Percentiles rank a stretch among this genome's conserved stretches.
These are phyloP conservation scores for Gossypium laxum DNA, from an alignment of 441 rosid species.

Conservation along the genomic window DNA sequence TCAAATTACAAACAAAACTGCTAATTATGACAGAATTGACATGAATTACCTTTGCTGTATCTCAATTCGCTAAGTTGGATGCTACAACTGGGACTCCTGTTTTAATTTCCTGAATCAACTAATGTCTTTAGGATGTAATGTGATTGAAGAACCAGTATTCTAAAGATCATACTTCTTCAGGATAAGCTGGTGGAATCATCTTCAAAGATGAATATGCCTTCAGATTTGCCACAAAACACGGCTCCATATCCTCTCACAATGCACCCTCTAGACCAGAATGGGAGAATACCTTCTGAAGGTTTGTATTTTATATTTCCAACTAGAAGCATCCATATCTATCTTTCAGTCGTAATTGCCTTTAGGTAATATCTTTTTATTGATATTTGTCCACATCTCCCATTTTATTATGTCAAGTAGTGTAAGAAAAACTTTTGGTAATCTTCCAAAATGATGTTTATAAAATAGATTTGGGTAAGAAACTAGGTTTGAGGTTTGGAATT, in stretches of 20 bases:
- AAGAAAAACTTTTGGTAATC: background rate
- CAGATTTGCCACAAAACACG: constrained; percentile 40
- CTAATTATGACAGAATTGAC: background rate
- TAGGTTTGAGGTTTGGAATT: background rate
- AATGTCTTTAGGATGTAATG: constrained; percentile 32
- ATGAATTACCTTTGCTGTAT: constrained; percentile 9
- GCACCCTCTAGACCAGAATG: constrained; percentile 35
- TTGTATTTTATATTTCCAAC: constrained; percentile 14
- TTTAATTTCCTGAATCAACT: constrained; percentile 26
- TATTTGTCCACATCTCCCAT: background rate
- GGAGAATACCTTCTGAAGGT: constrained; percentile 53
- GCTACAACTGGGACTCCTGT: constrained; percentile 13
- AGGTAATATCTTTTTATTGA: background rate
- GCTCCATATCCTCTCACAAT: constrained; percentile 42
- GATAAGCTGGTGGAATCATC: constrained; percentile 67
- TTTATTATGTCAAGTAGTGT: background rate
- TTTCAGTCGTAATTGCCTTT: constrained; percentile 3
- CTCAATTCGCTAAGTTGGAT: constrained; percentile 21
- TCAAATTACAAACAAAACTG: background rate
- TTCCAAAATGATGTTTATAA: background rate
- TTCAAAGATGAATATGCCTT: constrained; percentile 34
- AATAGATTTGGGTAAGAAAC: background rate
- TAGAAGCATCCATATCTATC: background rate
- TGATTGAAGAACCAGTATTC: constrained; percentile 37
- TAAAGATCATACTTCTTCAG: constrained; percentile 56